Conservation (phyloP, 352 stramenopile species). For the Thraustochytrium striatum region DNA sequence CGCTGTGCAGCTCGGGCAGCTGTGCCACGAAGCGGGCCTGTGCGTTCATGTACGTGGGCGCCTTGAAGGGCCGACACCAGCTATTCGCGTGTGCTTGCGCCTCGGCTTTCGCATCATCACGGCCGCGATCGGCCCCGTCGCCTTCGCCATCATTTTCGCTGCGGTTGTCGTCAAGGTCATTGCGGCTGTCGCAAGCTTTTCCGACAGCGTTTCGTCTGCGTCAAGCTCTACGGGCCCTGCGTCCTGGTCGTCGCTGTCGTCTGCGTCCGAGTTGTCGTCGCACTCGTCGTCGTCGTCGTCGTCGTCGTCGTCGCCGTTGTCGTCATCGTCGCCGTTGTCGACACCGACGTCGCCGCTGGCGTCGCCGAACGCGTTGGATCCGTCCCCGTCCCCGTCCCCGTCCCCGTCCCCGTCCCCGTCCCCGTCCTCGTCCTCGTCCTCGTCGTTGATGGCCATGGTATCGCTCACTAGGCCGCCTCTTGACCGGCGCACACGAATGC, state of each 20-base stretch:
- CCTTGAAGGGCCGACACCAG: neutral
- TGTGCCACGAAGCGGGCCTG: constrained; percentile 18
- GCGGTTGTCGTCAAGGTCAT: neutral
- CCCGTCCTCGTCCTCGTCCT: too few relatives aligned
- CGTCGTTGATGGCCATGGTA: too few relatives aligned
- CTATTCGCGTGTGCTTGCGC: neutral
- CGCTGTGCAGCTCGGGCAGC: neutral
- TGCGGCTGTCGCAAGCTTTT: neutral
- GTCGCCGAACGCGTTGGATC: neutral
- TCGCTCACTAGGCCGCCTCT: too few relatives aligned
- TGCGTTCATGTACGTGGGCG: too few relatives aligned
- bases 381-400: neutral
- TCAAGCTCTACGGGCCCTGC: neutral
- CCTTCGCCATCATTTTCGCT: neutral
- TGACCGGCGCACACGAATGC: too few relatives aligned
- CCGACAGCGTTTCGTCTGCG: neutral
- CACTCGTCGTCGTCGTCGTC: constrained; percentile 12
- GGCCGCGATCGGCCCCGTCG: too few relatives aligned
- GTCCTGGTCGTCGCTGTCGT: constrained; percentile 22
- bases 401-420: neutral
- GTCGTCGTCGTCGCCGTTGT: neutral
- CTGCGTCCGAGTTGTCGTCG: constrained; percentile 37
- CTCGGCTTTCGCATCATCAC: too few relatives aligned
- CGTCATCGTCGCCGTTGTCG: neutral
- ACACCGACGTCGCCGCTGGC: neutral